Percentiles rank a stretch among this genome's conserved stretches.
Evolutionary conservation across 1,139 yeast species (phyloP).

Genomic region (Nakaseomyces bracarensis): DNA sequence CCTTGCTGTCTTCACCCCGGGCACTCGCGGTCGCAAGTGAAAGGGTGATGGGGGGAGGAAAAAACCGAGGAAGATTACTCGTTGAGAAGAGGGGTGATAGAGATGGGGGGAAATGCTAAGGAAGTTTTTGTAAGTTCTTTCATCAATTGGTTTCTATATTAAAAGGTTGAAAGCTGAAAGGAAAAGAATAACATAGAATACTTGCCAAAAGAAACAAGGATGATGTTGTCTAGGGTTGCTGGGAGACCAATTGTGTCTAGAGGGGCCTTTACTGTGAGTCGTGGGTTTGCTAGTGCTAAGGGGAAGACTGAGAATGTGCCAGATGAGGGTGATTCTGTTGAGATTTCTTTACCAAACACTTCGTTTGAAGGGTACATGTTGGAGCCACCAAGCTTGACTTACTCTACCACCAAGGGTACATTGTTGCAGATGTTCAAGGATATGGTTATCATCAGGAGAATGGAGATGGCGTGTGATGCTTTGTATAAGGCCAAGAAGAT

Average conservation of each 20-base stretch:
- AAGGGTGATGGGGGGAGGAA: no score
- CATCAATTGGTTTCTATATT: no score
- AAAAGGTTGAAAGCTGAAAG: background rate
- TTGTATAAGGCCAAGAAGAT: slow-evolving; percentile 96
- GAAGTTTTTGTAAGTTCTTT: no score
- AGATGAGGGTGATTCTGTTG: slow-evolving; percentile 15
- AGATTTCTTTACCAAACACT: slow-evolving; percentile 58
- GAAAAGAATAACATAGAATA: background rate
- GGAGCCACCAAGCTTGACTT: slow-evolving; percentile 63
- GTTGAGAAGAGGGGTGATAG: no score
- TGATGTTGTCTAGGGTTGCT: slow-evolving; percentile 2
- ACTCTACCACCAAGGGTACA: slow-evolving; percentile 71
- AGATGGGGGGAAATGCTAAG: no score
- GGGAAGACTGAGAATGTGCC: slow-evolving; percentile 4
- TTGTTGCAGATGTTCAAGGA: slow-evolving; percentile 92
- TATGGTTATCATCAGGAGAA: slow-evolving; percentile 87
- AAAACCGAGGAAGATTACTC: no score
- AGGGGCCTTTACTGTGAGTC: slow-evolving; percentile 2
- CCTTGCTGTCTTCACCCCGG: no score
- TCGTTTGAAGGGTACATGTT: slow-evolving; percentile 83
- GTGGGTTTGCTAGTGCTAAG: slow-evolving; percentile 7
- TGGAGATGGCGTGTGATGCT: slow-evolving; percentile 99
- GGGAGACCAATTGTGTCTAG: slow-evolving; percentile 1
- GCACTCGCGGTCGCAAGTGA: no score
- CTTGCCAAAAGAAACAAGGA: no score